Conservation (phyloP, 345 rosid species). For the Balakata baccata region DNA sequence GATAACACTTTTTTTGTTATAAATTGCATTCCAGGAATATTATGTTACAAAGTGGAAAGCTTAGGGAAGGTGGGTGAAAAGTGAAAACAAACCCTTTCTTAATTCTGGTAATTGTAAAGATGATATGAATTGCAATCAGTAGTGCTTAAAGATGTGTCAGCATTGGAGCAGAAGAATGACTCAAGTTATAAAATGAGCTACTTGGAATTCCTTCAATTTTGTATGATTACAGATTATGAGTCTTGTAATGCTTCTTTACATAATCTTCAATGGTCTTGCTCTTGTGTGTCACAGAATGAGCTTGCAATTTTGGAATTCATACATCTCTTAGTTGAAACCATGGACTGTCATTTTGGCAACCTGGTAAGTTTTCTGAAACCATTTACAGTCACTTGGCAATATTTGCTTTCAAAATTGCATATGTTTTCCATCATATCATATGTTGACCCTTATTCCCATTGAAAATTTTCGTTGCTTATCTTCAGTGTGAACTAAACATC, state of each 20-base stretch:
- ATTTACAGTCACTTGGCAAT: background rate
- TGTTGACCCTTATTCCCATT: background rate
- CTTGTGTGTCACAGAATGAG: slow-evolving; percentile 53
- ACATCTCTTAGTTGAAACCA: slow-evolving; percentile 93
- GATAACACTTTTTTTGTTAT: no score
- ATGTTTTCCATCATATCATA: background rate
- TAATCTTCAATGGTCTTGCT: background rate
- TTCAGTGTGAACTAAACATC: slow-evolving; percentile 92
- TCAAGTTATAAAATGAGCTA: background rate
- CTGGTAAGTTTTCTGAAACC: slow-evolving; percentile 51
- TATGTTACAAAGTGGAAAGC: no score
- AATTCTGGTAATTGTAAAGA: no score
- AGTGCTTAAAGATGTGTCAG: no score
- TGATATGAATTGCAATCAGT: no score
- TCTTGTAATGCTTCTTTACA: background rate
- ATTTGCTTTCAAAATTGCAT: background rate
- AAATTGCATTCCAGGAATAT: no score
- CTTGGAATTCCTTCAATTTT: background rate
- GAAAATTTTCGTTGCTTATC: background rate
- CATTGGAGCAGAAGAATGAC: no score
- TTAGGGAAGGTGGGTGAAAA: no score
- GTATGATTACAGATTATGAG: background rate
- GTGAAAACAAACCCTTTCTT: no score
- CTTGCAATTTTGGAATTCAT: slow-evolving; percentile 93
- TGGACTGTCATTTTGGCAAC: slow-evolving; percentile 97